Conservation (phyloP, 139 green algal species). For the Chlorella sp. region DNA sequence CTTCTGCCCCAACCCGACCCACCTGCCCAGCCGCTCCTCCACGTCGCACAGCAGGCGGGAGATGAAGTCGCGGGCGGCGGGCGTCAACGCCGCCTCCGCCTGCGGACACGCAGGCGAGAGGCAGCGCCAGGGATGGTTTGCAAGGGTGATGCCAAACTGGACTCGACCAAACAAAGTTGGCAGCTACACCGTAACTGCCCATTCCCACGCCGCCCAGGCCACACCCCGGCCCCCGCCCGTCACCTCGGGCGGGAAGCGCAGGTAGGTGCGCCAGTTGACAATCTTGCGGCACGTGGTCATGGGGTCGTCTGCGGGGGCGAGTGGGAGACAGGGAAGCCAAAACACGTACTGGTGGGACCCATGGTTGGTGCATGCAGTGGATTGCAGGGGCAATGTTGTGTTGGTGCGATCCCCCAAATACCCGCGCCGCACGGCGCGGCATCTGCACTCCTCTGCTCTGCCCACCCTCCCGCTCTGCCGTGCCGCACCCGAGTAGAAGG, state of each 20-base stretch:
- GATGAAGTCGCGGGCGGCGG: conserved; percentile 84
- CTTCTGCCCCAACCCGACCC: conserved; percentile 39
- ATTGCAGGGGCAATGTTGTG: too few species aligned
- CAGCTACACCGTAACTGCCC: too few species aligned
- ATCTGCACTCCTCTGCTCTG: background rate
- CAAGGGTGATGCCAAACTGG: too few species aligned
- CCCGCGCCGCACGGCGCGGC: too few species aligned
- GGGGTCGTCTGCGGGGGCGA: conserved; percentile 84
- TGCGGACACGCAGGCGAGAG: conserved; percentile 44
- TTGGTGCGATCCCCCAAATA: background rate
- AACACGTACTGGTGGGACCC: too few species aligned
- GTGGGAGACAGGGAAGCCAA: too few species aligned
- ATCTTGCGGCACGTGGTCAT: conserved; percentile 94
- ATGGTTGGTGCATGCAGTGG: too few species aligned
- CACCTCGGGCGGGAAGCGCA: conserved; percentile 79
- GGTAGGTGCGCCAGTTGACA: conserved; percentile 93
- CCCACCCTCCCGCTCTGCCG: background rate
- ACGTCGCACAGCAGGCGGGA: conserved; percentile 93
- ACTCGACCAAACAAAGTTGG: too few species aligned
- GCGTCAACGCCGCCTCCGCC: conserved; percentile 50
- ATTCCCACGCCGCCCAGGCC: too few species aligned
- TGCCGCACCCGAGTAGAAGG: conserved; percentile 86
- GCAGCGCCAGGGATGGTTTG: too few species aligned
- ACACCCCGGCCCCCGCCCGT: too few species aligned
- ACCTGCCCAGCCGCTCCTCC: conserved; percentile 88